Percentiles rank a stretch among this genome's conserved stretches.
Evolutionary conservation across 2,329 filamentous ascomycete genomes (phyloP).

Genomic region (Alternaria consortialis): DNA sequence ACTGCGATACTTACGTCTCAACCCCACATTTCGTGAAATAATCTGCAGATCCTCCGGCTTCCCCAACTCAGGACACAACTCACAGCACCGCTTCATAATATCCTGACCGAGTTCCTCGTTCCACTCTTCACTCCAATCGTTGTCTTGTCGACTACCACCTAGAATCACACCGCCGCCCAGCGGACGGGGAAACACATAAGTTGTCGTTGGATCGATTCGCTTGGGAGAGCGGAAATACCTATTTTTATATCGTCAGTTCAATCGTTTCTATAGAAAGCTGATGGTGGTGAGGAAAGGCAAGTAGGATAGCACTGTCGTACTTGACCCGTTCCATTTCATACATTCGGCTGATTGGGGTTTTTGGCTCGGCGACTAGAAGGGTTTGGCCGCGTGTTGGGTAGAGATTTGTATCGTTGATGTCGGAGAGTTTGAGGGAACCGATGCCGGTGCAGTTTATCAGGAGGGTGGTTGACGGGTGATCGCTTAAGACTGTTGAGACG

Average conservation of each 20-base stretch:
- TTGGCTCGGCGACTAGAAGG: slow-evolving; percentile 71
- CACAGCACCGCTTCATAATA: slow-evolving; percentile 83
- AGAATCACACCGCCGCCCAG: slow-evolving; percentile 81
- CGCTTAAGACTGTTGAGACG: slow-evolving; percentile 70
- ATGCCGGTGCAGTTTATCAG: slow-evolving; percentile 88
- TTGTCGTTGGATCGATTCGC: slow-evolving; percentile 54
- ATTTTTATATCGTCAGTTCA: not conserved
- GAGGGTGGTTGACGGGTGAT: slow-evolving; percentile 72
- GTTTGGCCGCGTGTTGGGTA: slow-evolving; percentile 82
- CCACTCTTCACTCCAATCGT: slow-evolving; percentile 80
- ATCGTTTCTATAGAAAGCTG: not conserved
- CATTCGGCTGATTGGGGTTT: slow-evolving; percentile 52
- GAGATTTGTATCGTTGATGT: slow-evolving; percentile 78
- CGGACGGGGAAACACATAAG: slow-evolving; percentile 57
- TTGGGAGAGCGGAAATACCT: slow-evolving; percentile 53
- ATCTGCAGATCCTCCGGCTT: slow-evolving; percentile 75
- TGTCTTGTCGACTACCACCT: slow-evolving; percentile 82
- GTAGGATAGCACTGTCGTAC: slow-evolving; percentile 5
- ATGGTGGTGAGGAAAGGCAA: not conserved
- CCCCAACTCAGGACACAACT: slow-evolving; percentile 72
- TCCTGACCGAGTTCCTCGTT: slow-evolving; percentile 79
- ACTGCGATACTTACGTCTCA: slow-evolving; percentile 64
- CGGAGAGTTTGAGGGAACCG: slow-evolving; percentile 77
- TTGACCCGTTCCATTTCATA: slow-evolving; percentile 30
- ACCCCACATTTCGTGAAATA: slow-evolving; percentile 80